Percentiles rank a stretch among this genome's conserved stretches.
Conservation (phyloP, 306 rosid species). For the Cyclanthera cordifolia region DNA sequence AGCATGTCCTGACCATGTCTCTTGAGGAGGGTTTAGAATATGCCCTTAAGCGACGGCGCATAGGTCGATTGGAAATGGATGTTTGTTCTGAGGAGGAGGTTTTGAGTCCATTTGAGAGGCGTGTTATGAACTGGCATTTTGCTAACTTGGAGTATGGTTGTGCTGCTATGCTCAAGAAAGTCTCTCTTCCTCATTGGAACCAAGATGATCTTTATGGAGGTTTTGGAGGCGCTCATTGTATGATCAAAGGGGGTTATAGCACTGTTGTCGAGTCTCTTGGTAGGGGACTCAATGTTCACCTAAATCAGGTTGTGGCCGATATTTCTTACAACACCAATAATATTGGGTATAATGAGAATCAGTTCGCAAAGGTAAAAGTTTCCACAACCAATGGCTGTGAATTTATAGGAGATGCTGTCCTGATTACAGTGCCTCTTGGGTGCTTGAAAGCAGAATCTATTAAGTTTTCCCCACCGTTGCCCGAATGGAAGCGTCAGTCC, state of each 20-base stretch:
- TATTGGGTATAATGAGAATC: constrained; percentile 20
- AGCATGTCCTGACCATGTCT: constrained; percentile 75
- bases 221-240: constrained; percentile 99
- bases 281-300: constrained; percentile 58
- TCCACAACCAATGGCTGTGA: constrained; percentile 60
- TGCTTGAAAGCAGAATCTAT: constrained; percentile 89
- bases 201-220: constrained; percentile 99
- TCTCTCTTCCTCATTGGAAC: constrained; percentile 97
- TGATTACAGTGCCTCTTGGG: constrained; percentile 89
- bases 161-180: constrained; percentile 84
- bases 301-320: constrained; percentile 69
- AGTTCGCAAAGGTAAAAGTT: constrained; percentile 49
- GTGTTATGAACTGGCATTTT: constrained; percentile 99
- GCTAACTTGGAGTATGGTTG: constrained; percentile 98
- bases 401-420: constrained; percentile 78
- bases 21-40: constrained; percentile 97
- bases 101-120: constrained; percentile 83
- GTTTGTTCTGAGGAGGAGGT: constrained; percentile 30
- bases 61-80: constrained; percentile 30
- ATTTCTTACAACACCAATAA: constrained; percentile 54
- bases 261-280: constrained; percentile 81
- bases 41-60: constrained; percentile 68
- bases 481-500: constrained; percentile 82
- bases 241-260: constrained; percentile 98
- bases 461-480: constrained; percentile 80